Base-by-base conservation (phyloP, 2,329 filamentous ascomycete genomes). In the Biscogniauxia marginata region DNA sequence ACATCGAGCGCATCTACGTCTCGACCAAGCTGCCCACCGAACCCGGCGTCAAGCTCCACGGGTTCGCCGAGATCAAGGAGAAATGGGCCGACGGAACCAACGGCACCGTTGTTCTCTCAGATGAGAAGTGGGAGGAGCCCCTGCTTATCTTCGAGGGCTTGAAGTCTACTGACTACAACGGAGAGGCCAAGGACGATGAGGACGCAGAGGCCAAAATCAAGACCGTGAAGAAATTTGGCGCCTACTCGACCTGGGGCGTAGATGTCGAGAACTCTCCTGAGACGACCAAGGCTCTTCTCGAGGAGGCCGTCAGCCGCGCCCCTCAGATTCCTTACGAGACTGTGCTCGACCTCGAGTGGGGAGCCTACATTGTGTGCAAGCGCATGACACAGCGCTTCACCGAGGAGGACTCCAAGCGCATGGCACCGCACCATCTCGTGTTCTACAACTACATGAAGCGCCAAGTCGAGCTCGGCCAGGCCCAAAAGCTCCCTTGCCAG, bases 401-500 rank as follows among this genome's bases (percentile, higher is more conserved):
- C 13, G 55, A 60, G 3, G 63, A 62, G 5, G 63, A 67, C 25
- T 54, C 59, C 23, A 61, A 55, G 49, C 61, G 62, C 43, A 67
- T 67, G 65, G 57, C 64, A 2, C 63, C 64, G 23, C 62, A 65
- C 52, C 64, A 67, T 52, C 54, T 54, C 7, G 60, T 66, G 44
- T 68, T 66, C 59, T 67, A 67, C 54, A 64, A 64, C 46, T 67
- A 67, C 54, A 68, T 68, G 65, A 65, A 66, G 60, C 56, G 62
- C n/a, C 65, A 67, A 46, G 62, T 59, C 44, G 61, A 66, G 52
- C 61, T 67, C 2, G 63, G 59, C 19, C 55, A 55, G 23, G 65
- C 63, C 9, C 62, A 54, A 50, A 61, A 62, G 46, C 59, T 67
- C 25, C 65, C 65, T 46, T 67, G 65, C 51, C 65, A 67, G 55